These are phyloP conservation scores for Triticum turgidum DNA, from an alignment of 176 grass and related monocot species.

Conservation along the genomic window DNA sequence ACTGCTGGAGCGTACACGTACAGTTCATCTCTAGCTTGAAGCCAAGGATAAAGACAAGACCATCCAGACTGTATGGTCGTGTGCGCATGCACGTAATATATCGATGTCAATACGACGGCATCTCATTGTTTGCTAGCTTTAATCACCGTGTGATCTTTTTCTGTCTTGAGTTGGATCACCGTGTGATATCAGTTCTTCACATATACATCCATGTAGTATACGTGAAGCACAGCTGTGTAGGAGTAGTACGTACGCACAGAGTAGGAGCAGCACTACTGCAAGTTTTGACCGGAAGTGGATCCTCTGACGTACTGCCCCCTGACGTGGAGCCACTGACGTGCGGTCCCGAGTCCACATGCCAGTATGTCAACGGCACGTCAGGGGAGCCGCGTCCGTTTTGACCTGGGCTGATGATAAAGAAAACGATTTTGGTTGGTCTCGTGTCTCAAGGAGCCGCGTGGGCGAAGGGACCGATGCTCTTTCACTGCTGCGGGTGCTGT, in stretches of 20 bases:
- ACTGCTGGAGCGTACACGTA: background rate
- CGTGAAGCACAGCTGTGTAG: background rate
- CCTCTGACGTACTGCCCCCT: too few species aligned
- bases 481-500: conserved; percentile 12
- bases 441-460: conserved; percentile 2
- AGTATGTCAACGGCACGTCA: too few species aligned
- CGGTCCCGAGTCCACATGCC: too few species aligned
- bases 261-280: too few species aligned
- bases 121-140: background rate
- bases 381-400: background rate
- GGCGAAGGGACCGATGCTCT: conserved; percentile 22
- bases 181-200: too few species aligned
- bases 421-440: background rate
- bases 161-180: too few species aligned
- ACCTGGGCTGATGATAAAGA: background rate
- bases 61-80: background rate
- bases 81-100: background rate
- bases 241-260: too few species aligned
- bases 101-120: background rate
- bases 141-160: background rate
- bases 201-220: too few species aligned
- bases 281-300: background rate
- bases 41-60: conserved; percentile 2
- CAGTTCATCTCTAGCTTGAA: background rate
- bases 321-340: too few species aligned